These are phyloP conservation scores for Straminergon stramineum DNA, from an alignment of 225 moss, liverwort and hornwort species.

Conservation along the genomic window DNA sequence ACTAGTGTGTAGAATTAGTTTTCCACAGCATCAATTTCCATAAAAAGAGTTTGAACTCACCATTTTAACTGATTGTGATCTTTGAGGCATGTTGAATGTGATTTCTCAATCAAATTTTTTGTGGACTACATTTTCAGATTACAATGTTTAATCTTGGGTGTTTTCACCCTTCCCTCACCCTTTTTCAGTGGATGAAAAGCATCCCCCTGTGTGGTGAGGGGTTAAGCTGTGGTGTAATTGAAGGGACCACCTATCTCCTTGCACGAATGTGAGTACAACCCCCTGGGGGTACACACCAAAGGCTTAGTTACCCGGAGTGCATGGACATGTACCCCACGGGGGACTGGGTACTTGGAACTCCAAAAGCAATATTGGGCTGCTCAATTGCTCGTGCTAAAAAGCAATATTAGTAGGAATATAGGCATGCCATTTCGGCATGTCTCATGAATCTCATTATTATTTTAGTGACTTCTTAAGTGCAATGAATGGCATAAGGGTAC, in stretches of 20 bases:
- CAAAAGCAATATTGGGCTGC: neutral
- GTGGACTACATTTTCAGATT: neutral
- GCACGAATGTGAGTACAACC: neutral
- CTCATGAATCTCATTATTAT: neutral
- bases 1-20: neutral
- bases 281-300: neutral
- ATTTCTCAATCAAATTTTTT: neutral
- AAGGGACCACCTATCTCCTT: neutral
- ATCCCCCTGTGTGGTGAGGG: neutral
- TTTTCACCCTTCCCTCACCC: neutral
- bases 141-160: neutral
- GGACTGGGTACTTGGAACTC: neutral
- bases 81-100: fast-evolving
- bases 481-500: neutral
- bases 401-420: neutral
- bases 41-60: neutral
- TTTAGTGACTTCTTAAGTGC: neutral
- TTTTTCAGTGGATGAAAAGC: neutral
- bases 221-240: neutral
- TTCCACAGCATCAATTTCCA: fast-evolving
- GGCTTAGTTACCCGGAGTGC: neutral
- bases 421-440: neutral
- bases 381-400: neutral
- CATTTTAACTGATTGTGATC: neutral
- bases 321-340: neutral